Percentiles rank a stretch among this genome's conserved stretches.
phyloP scores from a whole-genome alignment of 345 rosid genomes.

The Salix suchowensis region DNA sequence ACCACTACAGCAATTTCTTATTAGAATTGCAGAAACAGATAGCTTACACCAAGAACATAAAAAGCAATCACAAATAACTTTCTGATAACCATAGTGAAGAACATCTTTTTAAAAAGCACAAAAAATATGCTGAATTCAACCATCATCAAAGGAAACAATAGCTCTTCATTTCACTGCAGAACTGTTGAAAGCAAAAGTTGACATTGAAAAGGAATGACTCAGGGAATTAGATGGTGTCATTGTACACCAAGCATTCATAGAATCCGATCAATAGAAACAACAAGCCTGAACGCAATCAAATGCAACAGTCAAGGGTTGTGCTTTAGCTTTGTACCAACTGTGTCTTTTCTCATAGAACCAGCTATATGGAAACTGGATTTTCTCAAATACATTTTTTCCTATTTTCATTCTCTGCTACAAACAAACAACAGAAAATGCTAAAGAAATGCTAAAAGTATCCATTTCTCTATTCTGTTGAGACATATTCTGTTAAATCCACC shows the following conservation, averaged over 20 bases:
- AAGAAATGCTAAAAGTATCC: neutral
- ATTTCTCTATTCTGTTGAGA: neutral
- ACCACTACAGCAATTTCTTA: neutral
- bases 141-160: too few species aligned
- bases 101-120: too few species aligned
- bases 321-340: neutral
- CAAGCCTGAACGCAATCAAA: neutral
- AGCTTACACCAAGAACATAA: too few species aligned
- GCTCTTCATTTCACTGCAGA: too few species aligned
- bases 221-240: too few species aligned
- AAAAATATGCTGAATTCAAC: too few species aligned
- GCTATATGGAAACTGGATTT: neutral
- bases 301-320: neutral
- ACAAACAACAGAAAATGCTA: neutral
- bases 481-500: neutral
- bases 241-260: too few species aligned
- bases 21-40: neutral
- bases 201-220: too few species aligned
- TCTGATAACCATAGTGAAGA: too few species aligned
- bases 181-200: too few species aligned
- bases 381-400: neutral
- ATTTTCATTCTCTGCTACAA: neutral
- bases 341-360: neutral
- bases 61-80: too few species aligned
- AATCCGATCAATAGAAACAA: too few species aligned